phyloP scores from a whole-genome alignment of 208 protist genomes.

The Strigomonas culicis region DNA sequence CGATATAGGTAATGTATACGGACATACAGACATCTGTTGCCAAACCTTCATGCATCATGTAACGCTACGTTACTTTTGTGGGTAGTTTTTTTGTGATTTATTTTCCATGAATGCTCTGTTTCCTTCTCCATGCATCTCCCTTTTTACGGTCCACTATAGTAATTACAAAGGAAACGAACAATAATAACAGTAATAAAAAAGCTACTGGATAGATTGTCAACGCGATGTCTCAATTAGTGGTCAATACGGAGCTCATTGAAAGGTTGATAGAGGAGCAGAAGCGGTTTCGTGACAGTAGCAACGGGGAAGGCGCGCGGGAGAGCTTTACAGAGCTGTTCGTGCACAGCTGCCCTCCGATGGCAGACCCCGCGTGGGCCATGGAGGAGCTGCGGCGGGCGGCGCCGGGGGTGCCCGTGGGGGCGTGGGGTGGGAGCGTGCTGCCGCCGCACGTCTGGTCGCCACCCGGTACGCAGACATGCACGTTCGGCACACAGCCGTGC shows the following conservation, averaged over 20 bases:
- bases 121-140: constrained; percentile 1
- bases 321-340: constrained; percentile 26
- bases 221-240: not conserved
- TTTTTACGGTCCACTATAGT: too few species aligned
- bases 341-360: constrained; percentile 33
- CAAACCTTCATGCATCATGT: too few species aligned
- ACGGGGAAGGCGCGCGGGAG: not conserved
- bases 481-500: constrained; percentile 45
- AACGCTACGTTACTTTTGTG: too few species aligned
- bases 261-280: constrained; percentile 11
- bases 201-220: constrained; percentile 5
- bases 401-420: constrained; percentile 14
- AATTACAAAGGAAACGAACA: not conserved
- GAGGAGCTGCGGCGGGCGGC: constrained; percentile 64
- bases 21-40: too few species aligned
- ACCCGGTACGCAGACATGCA: constrained; percentile 56
- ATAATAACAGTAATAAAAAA: not conserved
- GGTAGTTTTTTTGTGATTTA: constrained; percentile 12
- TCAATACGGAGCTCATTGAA: constrained; percentile 24
- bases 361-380: constrained; percentile 77
- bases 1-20: too few species aligned
- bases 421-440: constrained; percentile 57
- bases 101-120: not conserved
- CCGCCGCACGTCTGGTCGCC: constrained; percentile 56
- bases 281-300: not conserved